Base-by-base conservation (phyloP, 352 stramenopile species). In the Phytophthora sp. region DNA sequence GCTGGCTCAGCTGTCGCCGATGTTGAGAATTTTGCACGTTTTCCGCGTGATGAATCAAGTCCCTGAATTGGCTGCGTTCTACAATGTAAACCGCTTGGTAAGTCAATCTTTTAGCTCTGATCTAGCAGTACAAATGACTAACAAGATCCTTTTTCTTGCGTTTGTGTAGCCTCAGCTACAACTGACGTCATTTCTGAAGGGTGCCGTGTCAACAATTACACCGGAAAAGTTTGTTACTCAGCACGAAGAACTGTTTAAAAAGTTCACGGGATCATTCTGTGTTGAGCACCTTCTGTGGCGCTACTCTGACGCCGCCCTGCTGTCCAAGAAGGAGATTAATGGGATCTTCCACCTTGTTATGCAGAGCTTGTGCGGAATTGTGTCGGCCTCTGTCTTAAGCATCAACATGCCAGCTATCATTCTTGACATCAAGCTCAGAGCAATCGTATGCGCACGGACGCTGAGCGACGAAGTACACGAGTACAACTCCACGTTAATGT, bases 251-350 rank as follows among this genome's bases (percentile, higher is more conserved):
- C 68, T 94, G 0, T 90, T 92, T 57, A 88, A 88, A 51, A 91
- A 90, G 53, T 62, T 94, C 36, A 86, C 81, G 2, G 86, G 86
- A 1, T 63, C 83, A 2, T 92, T 94, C 50, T 91, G 83, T 50
- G 69, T 94, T 26, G 86, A 94, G 51, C 82, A 91, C 26, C 53
- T 91, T 35, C 66, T 94, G 3, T 90, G 82, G 71, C 77, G 80
- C 4, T 89, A 92, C 63, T 88, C 86, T 7, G 78, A 86, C 44
- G 83, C 88, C 49, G 79, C 80, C 1, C 73, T 93, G 16, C 57
- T 93, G 8, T 84, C 82, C 11, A 91, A 90, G 60, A 93, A 93
- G 70, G 82, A 91, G 33, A 89, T 92, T 58, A 91, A 94, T 57
- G 80, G 79, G 23, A 91, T 90, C 38, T 94, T 91, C 41, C 80